phyloP scores from a whole-genome alignment of 2,329 filamentous ascomycete genomes.

The Penicillium italicum region DNA sequence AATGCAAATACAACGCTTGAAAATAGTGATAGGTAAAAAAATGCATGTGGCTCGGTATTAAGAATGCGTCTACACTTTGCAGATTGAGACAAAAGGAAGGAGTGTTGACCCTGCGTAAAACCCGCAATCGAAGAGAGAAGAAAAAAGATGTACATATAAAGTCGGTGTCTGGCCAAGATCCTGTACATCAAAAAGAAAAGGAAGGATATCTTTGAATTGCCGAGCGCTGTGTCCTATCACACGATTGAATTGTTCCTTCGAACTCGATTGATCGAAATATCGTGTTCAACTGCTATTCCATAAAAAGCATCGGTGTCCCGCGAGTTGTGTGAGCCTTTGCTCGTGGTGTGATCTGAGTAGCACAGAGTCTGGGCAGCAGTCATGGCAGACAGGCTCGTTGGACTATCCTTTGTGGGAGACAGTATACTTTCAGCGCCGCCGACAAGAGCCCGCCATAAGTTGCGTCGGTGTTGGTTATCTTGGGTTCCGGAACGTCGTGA shows the following conservation, averaged over 20 bases:
- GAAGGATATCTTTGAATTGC: neutral
- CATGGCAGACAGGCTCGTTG: slow-evolving; percentile 13
- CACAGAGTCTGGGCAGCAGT: slow-evolving; percentile 26
- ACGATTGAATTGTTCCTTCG: slow-evolving; percentile 10
- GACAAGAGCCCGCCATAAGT: slow-evolving; percentile 28
- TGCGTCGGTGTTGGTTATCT: slow-evolving; percentile 15
- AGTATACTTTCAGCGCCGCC: slow-evolving; percentile 13
- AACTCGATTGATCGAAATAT: slow-evolving; percentile 27
- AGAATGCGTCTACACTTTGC: neutral
- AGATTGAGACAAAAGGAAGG: neutral
- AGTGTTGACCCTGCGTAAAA: neutral
- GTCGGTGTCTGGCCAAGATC: neutral
- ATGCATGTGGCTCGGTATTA: neutral
- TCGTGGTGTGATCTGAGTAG: slow-evolving; percentile 23
- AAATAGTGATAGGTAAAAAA: neutral
- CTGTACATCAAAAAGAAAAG: neutral
- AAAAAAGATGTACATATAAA: neutral
- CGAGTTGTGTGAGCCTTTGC: slow-evolving; percentile 11
- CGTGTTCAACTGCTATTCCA: slow-evolving; percentile 31
- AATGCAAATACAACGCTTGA: neutral
- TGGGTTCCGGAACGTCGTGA: slow-evolving; percentile 6
- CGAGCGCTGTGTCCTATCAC: neutral
- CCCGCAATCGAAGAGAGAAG: neutral
- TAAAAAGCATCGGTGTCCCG: slow-evolving; percentile 17
- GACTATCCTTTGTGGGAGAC: slow-evolving; percentile 12